Conservation (phyloP, 169 alveolate species). For the Amoebophrya sp. region DNA sequence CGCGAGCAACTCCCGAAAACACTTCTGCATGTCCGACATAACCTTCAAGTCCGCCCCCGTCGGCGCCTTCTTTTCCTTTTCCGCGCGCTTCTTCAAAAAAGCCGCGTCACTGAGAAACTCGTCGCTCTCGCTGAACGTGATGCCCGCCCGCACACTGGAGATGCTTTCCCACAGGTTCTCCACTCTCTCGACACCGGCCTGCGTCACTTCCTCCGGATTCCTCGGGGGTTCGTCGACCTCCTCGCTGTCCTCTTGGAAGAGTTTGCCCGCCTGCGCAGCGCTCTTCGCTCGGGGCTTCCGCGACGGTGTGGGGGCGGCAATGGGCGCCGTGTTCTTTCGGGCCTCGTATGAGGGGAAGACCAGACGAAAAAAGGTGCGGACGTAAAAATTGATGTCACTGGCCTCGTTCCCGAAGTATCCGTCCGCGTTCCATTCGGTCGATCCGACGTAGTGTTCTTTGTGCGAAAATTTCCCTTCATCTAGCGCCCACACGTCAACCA, state of each 20-base stretch:
- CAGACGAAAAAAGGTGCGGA: neutral
- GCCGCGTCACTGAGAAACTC: neutral
- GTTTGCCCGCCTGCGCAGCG: neutral
- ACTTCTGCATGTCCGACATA: neutral
- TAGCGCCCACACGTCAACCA: neutral
- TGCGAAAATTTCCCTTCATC: neutral
- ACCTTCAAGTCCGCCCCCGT: neutral
- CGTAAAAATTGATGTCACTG: conserved; percentile 1
- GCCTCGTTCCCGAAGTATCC: conserved; percentile 31
- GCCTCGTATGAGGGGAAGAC: neutral
- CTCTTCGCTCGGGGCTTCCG: neutral
- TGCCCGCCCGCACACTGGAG: neutral
- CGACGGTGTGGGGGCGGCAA: neutral
- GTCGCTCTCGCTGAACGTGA: neutral
- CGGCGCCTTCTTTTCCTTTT: neutral
- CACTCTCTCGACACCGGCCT: neutral
- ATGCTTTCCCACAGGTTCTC: neutral
- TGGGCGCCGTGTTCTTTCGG: neutral
- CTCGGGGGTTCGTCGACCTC: neutral
- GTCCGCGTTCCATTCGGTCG: conserved; percentile 28
- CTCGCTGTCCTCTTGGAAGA: neutral
- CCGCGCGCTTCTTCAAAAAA: conserved; percentile 1
- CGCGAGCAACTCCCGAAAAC: neutral
- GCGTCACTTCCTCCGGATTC: neutral
- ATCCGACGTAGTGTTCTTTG: neutral